A percentile compares a stretch with the other conserved stretches of the same genome.
Conservation (phyloP, 768 basidiomycete species). For the Cubamyces sp. region DNA sequence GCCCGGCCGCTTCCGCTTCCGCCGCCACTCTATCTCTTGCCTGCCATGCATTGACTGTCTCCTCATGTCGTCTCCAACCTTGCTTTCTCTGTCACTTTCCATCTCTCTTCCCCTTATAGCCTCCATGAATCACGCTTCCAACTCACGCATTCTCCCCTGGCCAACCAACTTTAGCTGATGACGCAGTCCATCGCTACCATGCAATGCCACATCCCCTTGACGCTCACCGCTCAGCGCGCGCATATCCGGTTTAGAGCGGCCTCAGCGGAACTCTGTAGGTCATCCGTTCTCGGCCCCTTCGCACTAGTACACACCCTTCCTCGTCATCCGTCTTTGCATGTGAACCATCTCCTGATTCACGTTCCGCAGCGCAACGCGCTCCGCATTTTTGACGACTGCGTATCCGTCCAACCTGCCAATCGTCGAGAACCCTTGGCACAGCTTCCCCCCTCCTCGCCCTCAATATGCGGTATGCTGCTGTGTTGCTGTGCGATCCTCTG, state of each 20-base stretch:
- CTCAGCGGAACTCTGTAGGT: background rate
- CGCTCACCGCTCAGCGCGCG: constrained; percentile 1
- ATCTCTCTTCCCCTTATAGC: background rate
- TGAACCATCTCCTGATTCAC: constrained; percentile 10
- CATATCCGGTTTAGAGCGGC: constrained; percentile 2
- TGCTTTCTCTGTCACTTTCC: constrained; percentile 1
- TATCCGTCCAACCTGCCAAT: background rate
- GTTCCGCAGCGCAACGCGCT: constrained; percentile 8
- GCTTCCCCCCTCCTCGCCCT: background rate
- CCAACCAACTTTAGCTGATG: constrained; percentile 17
- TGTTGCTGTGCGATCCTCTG: background rate
- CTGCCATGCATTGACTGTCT: constrained; percentile 10
- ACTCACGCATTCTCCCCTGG: constrained; percentile 5
- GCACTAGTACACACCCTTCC: background rate
- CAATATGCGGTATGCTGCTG: background rate
- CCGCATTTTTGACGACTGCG: constrained; percentile 8
- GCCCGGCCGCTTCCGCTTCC: background rate
- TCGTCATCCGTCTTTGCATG: constrained; percentile 7
- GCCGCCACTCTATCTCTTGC: constrained; percentile 1
- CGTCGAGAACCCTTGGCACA: background rate
- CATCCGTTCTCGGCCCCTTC: constrained; percentile 1
- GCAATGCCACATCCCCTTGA: background rate
- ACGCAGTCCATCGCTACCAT: constrained; percentile 8
- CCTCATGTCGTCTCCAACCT: background rate
- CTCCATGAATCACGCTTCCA: constrained; percentile 9